phyloP scores from a whole-genome alignment of 2,329 filamentous ascomycete genomes.

The Claviceps sp. region DNA sequence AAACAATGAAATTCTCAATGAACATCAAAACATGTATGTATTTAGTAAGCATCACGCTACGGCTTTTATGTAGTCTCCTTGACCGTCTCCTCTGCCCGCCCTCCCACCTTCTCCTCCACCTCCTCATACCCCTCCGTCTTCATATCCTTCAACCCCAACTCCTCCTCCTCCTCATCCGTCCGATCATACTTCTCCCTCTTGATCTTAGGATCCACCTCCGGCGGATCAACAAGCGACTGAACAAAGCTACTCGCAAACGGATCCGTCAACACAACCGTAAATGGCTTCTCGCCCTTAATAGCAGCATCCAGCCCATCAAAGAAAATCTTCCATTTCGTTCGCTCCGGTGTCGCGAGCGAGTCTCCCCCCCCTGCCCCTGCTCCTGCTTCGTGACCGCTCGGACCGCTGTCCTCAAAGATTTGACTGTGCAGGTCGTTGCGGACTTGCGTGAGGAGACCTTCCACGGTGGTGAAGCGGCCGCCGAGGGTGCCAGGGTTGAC shows the following conservation, averaged over 20 bases:
- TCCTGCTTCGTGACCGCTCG: constrained; percentile 16
- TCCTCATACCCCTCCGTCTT: constrained; percentile 74
- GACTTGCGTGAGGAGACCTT: constrained; percentile 85
- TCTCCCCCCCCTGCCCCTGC: constrained; percentile 55
- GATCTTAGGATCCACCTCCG: constrained; percentile 62
- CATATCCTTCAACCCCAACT: constrained; percentile 83
- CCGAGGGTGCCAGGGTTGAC: constrained; percentile 91
- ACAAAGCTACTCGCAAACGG: constrained; percentile 89
- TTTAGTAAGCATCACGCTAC: not conserved
- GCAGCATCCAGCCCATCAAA: constrained; percentile 65
- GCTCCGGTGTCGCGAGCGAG: constrained; percentile 54
- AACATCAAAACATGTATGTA: not conserved
- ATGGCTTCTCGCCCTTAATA: constrained; percentile 66
- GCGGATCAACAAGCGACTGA: constrained; percentile 71
- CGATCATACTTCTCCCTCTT: constrained; percentile 70
- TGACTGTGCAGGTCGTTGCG: constrained; percentile 77
- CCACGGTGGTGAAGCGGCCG: constrained; percentile 91
- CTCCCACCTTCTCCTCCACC: constrained; percentile 22
- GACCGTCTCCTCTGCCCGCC: constrained; percentile 54
- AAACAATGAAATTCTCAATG: not conserved
- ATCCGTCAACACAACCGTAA: constrained; percentile 73
- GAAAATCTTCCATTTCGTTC: constrained; percentile 65
- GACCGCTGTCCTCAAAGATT: constrained; percentile 65
- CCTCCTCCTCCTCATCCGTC: constrained; percentile 86
- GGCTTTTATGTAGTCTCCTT: constrained; percentile 12